Base-by-base conservation (phyloP, 495 filamentous ascomycete species). In the Penicilliopsis zonata region DNA sequence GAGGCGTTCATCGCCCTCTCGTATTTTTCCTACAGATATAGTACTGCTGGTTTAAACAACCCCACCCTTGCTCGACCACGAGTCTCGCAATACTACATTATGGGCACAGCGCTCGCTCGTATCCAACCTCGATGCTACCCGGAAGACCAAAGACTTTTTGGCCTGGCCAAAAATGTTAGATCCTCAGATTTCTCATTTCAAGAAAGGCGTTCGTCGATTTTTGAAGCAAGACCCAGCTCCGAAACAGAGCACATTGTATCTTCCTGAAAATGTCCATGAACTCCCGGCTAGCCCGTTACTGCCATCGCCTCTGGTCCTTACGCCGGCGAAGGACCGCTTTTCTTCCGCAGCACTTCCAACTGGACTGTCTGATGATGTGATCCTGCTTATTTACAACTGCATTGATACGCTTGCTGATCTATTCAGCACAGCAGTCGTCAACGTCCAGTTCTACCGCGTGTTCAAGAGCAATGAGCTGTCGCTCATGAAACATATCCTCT, bases 401-500 rank as follows among this genome's bases (percentile, higher is more conserved):
- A 56, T 76, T 13, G 49, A 58, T 25, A 68, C 59, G 5, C 54
- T 76, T 0, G 63, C 70, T 30, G 73, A 77, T 43, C 59, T 81
- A 2, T 76, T 76, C 43, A 60, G 61, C 23, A 59, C 69, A 1
- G 72, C 69, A 1, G 48, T 67, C 1, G 55, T 74, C 9, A 73
- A 71, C 55, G 59, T 55, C 28, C 66, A 65, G 6, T 77, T 78
- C 45, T 78, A 78, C 37, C 53, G 59, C 6, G 62, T 73, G 0
- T 80, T 74, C 50, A 80, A 80, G 41, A 49, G 57, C 4, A 59
- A 75, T 31, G 76, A 80, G 35, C 47, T 78, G 19, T 41, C 48
- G 1, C 49, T 80, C 9, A 68, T 79, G 35, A 70, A 69, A 24
- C 52, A 51, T n/a, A 55, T 70, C 1, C 50, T 76, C 1, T 67